Evolutionary conservation across 768 basidiomycete genomes (phyloP).

Genomic region (Suillus subalutaceus): DNA sequence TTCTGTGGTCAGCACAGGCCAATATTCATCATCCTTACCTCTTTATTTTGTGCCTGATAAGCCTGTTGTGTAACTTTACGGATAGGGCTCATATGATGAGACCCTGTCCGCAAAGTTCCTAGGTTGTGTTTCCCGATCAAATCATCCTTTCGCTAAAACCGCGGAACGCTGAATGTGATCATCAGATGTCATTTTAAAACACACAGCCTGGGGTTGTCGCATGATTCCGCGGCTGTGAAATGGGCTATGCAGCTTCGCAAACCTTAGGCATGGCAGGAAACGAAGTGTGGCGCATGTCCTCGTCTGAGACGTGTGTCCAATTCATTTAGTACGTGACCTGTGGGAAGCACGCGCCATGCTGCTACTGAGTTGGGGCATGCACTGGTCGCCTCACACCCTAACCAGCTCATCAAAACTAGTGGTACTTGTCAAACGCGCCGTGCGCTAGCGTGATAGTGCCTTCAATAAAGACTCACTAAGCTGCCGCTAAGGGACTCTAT

Average conservation of each 20-base stretch:
- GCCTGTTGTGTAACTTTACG: neutral
- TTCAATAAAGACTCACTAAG: neutral
- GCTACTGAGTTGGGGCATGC: neutral
- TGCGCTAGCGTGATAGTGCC: neutral
- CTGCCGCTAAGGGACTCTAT: neutral
- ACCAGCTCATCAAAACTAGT: neutral
- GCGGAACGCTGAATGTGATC: neutral
- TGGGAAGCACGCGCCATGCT: neutral
- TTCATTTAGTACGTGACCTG: no score
- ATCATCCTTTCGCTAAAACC: neutral
- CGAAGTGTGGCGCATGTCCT: neutral
- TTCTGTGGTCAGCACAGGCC: neutral
- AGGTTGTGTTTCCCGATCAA: constrained; percentile 1
- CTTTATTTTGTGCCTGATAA: neutral
- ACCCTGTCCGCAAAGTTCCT: neutral
- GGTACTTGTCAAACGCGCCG: neutral
- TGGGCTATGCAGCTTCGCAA: neutral
- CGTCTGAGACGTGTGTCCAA: neutral
- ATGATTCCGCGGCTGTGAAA: neutral
- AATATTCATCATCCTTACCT: neutral
- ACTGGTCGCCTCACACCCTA: neutral
- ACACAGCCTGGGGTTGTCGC: neutral
- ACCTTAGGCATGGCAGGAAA: neutral
- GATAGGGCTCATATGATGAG: neutral
- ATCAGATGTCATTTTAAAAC: neutral